phyloP scores from a whole-genome alignment of 2,329 filamentous ascomycete genomes.

The Kalmusia sp. region DNA sequence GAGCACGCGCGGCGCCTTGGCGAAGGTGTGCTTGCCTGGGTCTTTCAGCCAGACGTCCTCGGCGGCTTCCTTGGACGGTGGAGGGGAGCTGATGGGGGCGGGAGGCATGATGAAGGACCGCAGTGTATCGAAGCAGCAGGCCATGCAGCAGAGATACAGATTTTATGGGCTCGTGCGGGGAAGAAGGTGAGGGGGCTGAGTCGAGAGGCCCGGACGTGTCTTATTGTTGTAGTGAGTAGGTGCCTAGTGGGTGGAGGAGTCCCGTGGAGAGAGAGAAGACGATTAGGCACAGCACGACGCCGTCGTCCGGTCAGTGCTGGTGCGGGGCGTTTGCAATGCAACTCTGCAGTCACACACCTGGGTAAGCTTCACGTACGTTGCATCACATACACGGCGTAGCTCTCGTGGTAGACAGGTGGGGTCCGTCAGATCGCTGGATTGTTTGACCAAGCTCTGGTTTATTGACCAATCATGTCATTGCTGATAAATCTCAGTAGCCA shows the following conservation, averaged over 20 bases:
- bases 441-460: constrained; percentile 18
- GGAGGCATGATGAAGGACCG: too few relatives aligned
- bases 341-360: constrained; percentile 17
- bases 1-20: constrained; percentile 37
- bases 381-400: constrained; percentile 23
- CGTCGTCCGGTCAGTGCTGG: background rate
- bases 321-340: constrained; percentile 14
- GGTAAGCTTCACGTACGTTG: constrained; percentile 24
- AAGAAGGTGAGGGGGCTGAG: too few relatives aligned
- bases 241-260: constrained; percentile 12
- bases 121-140: too few relatives aligned
- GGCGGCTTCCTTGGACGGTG: background rate
- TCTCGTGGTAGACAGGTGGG: constrained; percentile 22
- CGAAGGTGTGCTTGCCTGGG: constrained; percentile 27
- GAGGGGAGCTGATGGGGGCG: background rate
- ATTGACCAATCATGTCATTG: constrained; percentile 27
- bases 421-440: constrained; percentile 10
- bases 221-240: constrained; percentile 3
- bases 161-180: too few relatives aligned
- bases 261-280: background rate
- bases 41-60: constrained; percentile 22
- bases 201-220: background rate
- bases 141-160: too few relatives aligned
- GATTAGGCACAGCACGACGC: background rate
- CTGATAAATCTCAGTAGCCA: constrained; percentile 14